Evolutionary conservation across 805 yeast genomes (phyloP).

Genomic region (Nakazawaea sp.): DNA sequence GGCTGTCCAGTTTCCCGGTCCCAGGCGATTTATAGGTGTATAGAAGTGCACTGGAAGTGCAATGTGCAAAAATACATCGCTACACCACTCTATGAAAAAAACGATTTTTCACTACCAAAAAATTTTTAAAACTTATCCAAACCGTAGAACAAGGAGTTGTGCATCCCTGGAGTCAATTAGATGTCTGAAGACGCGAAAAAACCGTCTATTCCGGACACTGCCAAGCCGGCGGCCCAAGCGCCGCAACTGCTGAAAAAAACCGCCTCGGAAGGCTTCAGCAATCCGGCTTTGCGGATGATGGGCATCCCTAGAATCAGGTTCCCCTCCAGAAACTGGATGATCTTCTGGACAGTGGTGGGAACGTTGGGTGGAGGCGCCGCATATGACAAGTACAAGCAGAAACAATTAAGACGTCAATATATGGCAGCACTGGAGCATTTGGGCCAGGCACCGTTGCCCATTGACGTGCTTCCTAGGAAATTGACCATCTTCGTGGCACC

Average conservation of each 20-base stretch:
- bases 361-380: conserved; percentile 65
- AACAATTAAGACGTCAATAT: conserved; percentile 56
- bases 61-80: too few species aligned
- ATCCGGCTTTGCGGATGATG: conserved; percentile 81
- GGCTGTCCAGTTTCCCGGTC: conserved; percentile 77
- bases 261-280: conserved; percentile 36
- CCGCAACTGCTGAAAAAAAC: not conserved
- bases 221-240: not conserved
- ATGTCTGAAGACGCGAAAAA: too few species aligned
- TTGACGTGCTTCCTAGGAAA: conserved; percentile 60
- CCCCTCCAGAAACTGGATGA: conserved; percentile 91
- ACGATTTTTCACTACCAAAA: not conserved
- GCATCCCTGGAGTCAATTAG: too few species aligned
- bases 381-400: conserved; percentile 75
- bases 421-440: conserved; percentile 49
- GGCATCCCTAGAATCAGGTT: conserved; percentile 73
- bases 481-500: conserved; percentile 85
- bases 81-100: not conserved
- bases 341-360: conserved; percentile 72
- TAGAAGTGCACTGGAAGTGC: not conserved
- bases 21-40: conserved; percentile 75
- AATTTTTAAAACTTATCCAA: too few species aligned
- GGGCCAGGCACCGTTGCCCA: conserved; percentile 38
- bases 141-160: too few species aligned
- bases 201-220: too few species aligned